These are phyloP conservation scores for Filobasidium wieringae DNA, from an alignment of 768 basidiomycete species.

Conservation along the genomic window DNA sequence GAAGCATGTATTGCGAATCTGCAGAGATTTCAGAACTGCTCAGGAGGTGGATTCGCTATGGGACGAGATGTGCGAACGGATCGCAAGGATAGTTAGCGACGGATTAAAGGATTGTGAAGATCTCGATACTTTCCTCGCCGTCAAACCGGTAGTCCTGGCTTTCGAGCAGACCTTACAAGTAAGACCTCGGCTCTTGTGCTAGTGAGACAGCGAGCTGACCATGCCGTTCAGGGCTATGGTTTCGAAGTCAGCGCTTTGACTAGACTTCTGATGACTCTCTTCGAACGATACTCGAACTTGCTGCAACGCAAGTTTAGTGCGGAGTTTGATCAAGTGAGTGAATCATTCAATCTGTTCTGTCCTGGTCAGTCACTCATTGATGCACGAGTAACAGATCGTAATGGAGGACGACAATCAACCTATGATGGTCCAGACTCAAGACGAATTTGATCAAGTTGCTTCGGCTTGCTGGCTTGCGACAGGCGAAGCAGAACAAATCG, in stretches of 20 bases:
- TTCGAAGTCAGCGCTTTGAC: constrained; percentile 77
- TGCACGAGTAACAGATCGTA: constrained; percentile 52
- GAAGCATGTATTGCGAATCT: constrained; percentile 76
- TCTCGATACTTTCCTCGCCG: constrained; percentile 65
- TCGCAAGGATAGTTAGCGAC: constrained; percentile 61
- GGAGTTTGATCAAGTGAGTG: constrained; percentile 65
- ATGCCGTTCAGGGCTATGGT: constrained; percentile 56
- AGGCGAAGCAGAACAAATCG: constrained; percentile 49
- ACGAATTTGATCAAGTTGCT: constrained; percentile 63
- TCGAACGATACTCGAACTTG: constrained; percentile 75
- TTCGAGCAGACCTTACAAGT: constrained; percentile 93
- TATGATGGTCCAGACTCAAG: constrained; percentile 52
- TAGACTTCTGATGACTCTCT: constrained; percentile 69
- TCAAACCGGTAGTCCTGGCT: constrained; percentile 68
- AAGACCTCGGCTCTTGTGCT: constrained; percentile 13
- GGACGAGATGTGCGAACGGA: constrained; percentile 66
- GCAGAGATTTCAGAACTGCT: constrained; percentile 76
- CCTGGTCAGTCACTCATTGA: neutral
- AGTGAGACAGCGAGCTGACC: neutral
- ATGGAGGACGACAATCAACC: constrained; percentile 76
- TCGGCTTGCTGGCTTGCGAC: constrained; percentile 68
- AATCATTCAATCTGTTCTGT: neutral
- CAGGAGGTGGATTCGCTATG: constrained; percentile 89
- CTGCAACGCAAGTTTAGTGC: constrained; percentile 68
- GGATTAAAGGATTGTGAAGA: constrained; percentile 63